Evolutionary conservation across 371 early-diverging fungal species (phyloP).

Genomic region (Batkoa obscura): DNA sequence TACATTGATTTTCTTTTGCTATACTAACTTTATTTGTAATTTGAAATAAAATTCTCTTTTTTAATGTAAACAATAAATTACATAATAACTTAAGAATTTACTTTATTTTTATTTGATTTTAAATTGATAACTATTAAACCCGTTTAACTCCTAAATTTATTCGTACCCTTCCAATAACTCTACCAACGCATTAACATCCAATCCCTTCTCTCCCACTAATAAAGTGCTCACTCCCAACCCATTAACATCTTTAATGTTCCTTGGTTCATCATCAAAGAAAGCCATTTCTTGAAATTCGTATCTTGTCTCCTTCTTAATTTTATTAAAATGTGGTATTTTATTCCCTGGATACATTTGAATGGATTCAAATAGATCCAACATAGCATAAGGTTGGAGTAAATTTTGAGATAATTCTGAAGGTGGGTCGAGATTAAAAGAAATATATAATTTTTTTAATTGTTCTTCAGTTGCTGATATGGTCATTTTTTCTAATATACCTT

Average conservation of each 20-base stretch:
- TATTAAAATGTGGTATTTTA: constrained; percentile 21
- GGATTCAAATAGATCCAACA: constrained; percentile 15
- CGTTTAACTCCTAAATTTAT: no score
- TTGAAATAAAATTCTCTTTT: no score
- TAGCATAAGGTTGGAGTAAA: not conserved
- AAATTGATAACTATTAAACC: no score
- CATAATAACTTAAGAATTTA: no score
- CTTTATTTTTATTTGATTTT: no score
- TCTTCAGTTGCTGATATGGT: not conserved
- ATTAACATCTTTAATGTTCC: constrained; percentile 16
- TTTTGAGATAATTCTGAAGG: not conserved
- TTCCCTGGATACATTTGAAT: constrained; percentile 22
- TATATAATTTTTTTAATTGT: not conserved
- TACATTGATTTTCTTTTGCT: no score
- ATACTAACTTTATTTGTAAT: no score
- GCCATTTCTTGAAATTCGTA: constrained; percentile 25
- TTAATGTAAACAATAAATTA: no score
- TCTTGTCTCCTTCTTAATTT: constrained; percentile 15
- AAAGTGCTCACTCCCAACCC: not conserved
- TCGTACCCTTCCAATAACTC: no score
- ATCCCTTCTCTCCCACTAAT: not conserved
- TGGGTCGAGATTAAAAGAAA: no score
- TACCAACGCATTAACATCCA: no score
- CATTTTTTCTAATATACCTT: constrained; percentile 1
- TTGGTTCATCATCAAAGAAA: constrained; percentile 33